Conservation (phyloP, 2,329 filamentous ascomycete species). For the Fusarium ambrosium region DNA sequence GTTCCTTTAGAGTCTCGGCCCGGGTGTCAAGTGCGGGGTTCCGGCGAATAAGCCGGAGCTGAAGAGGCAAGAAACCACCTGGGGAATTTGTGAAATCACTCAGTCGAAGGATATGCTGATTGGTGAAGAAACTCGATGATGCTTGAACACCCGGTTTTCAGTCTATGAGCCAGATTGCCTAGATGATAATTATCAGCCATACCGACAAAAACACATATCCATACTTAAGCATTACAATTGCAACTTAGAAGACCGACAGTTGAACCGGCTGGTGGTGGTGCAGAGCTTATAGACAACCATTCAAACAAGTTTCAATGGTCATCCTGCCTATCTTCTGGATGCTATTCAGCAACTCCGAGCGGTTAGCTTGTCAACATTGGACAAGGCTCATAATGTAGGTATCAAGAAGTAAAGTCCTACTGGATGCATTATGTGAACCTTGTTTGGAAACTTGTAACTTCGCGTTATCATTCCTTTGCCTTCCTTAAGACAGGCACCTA, state of each 20-base stretch:
- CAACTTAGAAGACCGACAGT: not conserved
- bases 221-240: not conserved
- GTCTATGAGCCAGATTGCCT: not conserved
- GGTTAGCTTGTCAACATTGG: too few species aligned
- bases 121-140: not conserved
- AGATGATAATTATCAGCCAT: not conserved
- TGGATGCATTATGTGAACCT: not conserved
- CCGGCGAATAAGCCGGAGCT: not conserved
- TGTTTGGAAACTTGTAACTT: not conserved
- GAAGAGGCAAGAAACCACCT: not conserved
- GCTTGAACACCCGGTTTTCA: not conserved
- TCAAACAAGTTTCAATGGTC: not conserved
- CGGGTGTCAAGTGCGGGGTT: not conserved
- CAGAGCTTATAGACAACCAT: too few species aligned
- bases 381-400: too few species aligned
- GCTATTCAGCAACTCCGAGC: too few species aligned
- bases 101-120: not conserved
- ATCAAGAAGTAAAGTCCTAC: not conserved
- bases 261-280: accelerated
- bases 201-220: not conserved
- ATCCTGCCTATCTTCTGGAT: not conserved
- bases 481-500: not conserved
- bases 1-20: not conserved
- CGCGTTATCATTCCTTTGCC: not conserved
- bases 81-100: not conserved